Evolutionary conservation across 2,329 filamentous ascomycete species (phyloP).

Genomic region (Didymella keratinophila): DNA sequence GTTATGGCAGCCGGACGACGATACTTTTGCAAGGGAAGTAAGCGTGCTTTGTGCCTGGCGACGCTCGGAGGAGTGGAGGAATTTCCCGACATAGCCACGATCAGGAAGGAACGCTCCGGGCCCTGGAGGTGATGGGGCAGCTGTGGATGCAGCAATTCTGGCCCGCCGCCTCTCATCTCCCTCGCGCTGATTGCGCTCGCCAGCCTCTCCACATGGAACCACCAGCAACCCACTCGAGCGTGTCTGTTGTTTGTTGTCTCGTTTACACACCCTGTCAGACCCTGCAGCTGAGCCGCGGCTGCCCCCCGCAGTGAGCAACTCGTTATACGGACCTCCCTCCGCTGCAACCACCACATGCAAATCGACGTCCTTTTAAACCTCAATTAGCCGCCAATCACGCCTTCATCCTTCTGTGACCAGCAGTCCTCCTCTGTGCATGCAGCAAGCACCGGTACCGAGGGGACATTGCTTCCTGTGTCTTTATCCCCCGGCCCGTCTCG

Average conservation of each 20-base stretch:
- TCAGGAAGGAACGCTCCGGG: slow-evolving; percentile 17
- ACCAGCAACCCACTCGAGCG: slow-evolving; percentile 15
- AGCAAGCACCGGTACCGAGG: slow-evolving; percentile 11
- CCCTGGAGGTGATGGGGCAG: slow-evolving; percentile 4
- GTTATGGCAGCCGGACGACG: slow-evolving; percentile 8
- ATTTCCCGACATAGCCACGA: slow-evolving; percentile 10
- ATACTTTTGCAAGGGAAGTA: not conserved
- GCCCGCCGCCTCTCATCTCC: slow-evolving; percentile 9
- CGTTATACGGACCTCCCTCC: slow-evolving; percentile 27
- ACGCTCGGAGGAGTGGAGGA: slow-evolving; percentile 10
- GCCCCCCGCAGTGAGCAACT: slow-evolving; percentile 29
- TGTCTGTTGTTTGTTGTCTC: slow-evolving; percentile 19
- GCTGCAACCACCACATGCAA: slow-evolving; percentile 20
- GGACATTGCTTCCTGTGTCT: slow-evolving; percentile 14
- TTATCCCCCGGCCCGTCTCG: slow-evolving; percentile 36
- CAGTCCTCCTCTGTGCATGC: slow-evolving; percentile 9
- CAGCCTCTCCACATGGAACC: slow-evolving; percentile 12
- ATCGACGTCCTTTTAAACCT: slow-evolving; percentile 8
- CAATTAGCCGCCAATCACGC: slow-evolving; percentile 36
- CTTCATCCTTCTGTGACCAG: slow-evolving; percentile 8
- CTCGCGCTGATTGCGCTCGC: slow-evolving; percentile 4
- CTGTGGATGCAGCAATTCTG: slow-evolving; percentile 3
- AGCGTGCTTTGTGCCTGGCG: not conserved
- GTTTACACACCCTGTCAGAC: slow-evolving; percentile 25
- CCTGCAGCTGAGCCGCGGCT: slow-evolving; percentile 29